Base-by-base conservation (phyloP, 345 rosid species). In the Arabidopsis suecica region DNA sequence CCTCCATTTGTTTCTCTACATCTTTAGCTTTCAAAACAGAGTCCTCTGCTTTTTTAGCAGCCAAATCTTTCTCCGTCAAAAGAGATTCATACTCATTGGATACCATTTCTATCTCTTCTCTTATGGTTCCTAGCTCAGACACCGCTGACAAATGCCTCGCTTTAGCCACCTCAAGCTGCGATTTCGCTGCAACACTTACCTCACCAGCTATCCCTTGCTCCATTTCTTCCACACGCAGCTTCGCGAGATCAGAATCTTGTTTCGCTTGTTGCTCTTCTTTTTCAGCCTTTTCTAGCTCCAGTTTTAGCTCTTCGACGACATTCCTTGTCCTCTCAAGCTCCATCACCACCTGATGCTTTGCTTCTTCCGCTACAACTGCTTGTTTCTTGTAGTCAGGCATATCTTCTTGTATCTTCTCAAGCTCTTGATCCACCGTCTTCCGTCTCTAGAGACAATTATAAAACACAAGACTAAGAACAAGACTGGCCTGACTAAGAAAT, bases 101-200 rank as follows among this genome's bases (percentile, higher is more conserved):
- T 47, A 91, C 69, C 32, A 84, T 67, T 77, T 84, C 83, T 75
- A 91, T 65, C 87, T 90, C 97, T 34, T 89, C 88, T 61, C 78
- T 89, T 54, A 91, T 80, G 5, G 83, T 74, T 72, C 85, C 70
- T 53, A 91, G 79, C 79, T 95, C 99, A 3, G 92, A 79, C 81
- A 88, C 80, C 6, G 99, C 97, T 16, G 93, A 84, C 2, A 81
- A 30, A 71, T 95, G 84, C 78, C 99, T 89, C 47, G 88, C 82
- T 87, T 81, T 90, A 70, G 99, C 97, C 65, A 95, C 97, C 82
- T 92, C 93, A 49, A 92, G 88, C 82, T 95, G 97, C 2, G 92
- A 81, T 88, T 88, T 95, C 20, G 92, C 89, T 32, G 96, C 99
- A 28, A 91, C 88, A 62, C 97, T 92, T 14, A 71, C 83, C 40